Conservation (phyloP, 306 rosid species). For the Inga laurina region DNA sequence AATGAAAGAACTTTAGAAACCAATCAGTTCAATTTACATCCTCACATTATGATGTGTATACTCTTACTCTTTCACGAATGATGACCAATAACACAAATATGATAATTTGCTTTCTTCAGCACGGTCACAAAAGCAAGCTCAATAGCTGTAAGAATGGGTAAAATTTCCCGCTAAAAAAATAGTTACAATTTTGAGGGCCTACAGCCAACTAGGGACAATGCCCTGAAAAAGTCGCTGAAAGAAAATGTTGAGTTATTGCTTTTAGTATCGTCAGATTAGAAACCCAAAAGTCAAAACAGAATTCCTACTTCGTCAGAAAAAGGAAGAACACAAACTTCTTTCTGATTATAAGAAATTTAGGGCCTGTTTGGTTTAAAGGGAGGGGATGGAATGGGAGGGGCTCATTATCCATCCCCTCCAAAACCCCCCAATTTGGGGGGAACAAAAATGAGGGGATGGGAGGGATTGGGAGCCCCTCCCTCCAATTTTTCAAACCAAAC, state of each 20-base stretch:
- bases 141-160: not conserved
- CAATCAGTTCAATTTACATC: not conserved
- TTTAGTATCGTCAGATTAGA: not conserved
- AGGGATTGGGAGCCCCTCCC: too few species aligned
- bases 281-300: not conserved
- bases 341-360: not conserved
- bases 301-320: not conserved
- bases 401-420: too few species aligned
- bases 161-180: not conserved
- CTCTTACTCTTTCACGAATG: not conserved
- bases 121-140: conserved; percentile 4
- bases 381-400: too few species aligned
- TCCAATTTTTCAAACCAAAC: too few species aligned
- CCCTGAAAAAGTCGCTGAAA: not conserved
- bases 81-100: not conserved
- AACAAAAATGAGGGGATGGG: too few species aligned
- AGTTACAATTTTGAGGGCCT: not conserved
- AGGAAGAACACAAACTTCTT: not conserved
- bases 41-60: not conserved
- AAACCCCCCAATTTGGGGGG: too few species aligned
- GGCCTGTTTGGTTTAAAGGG: too few species aligned
- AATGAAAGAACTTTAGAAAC: not conserved
- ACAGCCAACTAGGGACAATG: not conserved
- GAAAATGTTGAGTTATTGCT: not conserved
- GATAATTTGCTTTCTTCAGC: conserved; percentile 1